These are phyloP conservation scores for Leishmania major DNA, from an alignment of 208 protist species.

Conservation along the genomic window DNA sequence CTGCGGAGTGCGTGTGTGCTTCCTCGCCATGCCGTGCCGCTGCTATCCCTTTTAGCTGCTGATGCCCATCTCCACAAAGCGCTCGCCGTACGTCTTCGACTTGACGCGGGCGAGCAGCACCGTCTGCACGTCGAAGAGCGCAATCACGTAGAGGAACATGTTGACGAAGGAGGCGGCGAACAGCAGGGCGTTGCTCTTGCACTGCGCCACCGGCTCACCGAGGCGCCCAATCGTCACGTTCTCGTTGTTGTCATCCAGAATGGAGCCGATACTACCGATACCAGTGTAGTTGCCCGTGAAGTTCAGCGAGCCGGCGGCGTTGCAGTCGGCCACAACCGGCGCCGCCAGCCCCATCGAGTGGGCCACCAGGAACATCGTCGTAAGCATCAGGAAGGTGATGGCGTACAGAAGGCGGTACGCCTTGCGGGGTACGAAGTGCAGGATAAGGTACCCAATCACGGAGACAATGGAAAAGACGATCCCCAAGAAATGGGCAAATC, in stretches of 20 bases:
- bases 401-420: slow-evolving; percentile 80
- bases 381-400: slow-evolving; percentile 64
- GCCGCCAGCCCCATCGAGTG: slow-evolving; percentile 73
- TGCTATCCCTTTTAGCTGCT: slow-evolving; percentile 49
- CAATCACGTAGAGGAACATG: slow-evolving; percentile 64
- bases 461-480: slow-evolving; percentile 63
- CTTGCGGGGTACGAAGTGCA: slow-evolving; percentile 84
- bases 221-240: slow-evolving; percentile 46
- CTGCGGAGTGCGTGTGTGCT: slow-evolving; percentile 8
- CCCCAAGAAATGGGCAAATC: slow-evolving; percentile 80
- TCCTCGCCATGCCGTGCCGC: not conserved
- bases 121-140: slow-evolving; percentile 83
- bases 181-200: slow-evolving; percentile 46
- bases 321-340: slow-evolving; percentile 66
- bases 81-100: slow-evolving; percentile 86
- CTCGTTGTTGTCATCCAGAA: slow-evolving; percentile 32
- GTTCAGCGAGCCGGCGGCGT: slow-evolving; percentile 14
- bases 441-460: slow-evolving; percentile 58
- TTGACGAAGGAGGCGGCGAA: slow-evolving; percentile 66
- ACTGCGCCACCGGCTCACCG: slow-evolving; percentile 56
- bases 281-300: slow-evolving; percentile 32
- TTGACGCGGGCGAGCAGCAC: slow-evolving; percentile 72
- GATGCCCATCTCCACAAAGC: slow-evolving; percentile 86
- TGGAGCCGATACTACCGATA: slow-evolving; percentile 22
- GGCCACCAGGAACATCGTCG: slow-evolving; percentile 58